These are phyloP conservation scores for Diaporthe citriasiana DNA, from an alignment of 2,329 filamentous ascomycete genomes.

Conservation along the genomic window DNA sequence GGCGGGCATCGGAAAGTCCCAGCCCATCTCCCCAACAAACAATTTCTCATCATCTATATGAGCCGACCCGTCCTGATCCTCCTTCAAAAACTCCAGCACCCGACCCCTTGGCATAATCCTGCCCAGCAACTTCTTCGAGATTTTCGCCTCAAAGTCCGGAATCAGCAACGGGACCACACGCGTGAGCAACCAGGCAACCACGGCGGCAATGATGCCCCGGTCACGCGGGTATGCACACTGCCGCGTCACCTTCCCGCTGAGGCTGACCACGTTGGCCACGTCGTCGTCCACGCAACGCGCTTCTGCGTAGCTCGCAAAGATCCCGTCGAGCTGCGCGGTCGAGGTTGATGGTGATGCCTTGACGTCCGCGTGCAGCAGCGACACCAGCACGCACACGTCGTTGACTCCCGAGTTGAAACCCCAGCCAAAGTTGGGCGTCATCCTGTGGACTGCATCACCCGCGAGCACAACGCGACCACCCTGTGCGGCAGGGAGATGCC, in stretches of 20 bases:
- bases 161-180: conserved; percentile 19
- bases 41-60: background rate
- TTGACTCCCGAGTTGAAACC: conserved; percentile 54
- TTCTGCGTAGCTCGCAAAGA: conserved; percentile 5
- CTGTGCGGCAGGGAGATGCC: conserved; percentile 29
- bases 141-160: conserved; percentile 10
- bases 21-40: conserved; percentile 6
- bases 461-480: conserved; percentile 51
- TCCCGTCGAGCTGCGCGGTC: background rate
- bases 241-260: conserved; percentile 11
- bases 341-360: background rate
- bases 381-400: conserved; percentile 50
- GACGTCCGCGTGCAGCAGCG: conserved; percentile 45
- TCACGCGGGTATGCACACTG: conserved; percentile 18
- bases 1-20: background rate
- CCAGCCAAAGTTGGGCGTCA: conserved; percentile 53
- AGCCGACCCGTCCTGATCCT: background rate
- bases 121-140: conserved; percentile 10
- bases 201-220: background rate
- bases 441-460: conserved; percentile 56
- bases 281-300: conserved; percentile 18
- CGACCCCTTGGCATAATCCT: background rate
- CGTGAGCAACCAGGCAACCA: conserved; percentile 22
- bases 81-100: conserved; percentile 3
- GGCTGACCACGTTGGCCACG: conserved; percentile 7